phyloP scores from a whole-genome alignment of 2,329 filamentous ascomycete species.

The Ampelomyces quisqualis region DNA sequence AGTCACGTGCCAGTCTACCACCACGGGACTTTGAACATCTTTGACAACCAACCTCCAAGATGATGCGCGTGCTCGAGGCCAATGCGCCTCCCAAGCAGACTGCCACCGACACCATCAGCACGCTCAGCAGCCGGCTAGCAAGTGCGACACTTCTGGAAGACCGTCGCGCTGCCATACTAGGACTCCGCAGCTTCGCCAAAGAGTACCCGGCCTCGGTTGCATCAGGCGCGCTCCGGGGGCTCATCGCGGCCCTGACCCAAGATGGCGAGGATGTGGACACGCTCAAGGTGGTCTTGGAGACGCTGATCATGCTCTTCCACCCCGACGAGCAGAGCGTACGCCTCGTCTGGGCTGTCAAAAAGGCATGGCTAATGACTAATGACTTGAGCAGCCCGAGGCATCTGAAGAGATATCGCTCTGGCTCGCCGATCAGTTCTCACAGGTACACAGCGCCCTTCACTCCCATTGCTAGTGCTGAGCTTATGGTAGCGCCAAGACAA shows the following conservation, averaged over 20 bases:
- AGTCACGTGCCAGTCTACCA: neutral
- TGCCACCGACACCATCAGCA: conserved; percentile 89
- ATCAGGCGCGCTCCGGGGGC: conserved; percentile 82
- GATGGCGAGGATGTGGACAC: conserved; percentile 96
- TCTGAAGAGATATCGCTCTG: conserved; percentile 95
- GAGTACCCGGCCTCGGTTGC: conserved; percentile 94
- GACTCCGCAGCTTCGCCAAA: conserved; percentile 92
- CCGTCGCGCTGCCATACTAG: conserved; percentile 86
- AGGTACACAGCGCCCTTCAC: conserved; percentile 54
- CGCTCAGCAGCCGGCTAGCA: conserved; percentile 80
- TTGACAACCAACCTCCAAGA: conserved; percentile 23
- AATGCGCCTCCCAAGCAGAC: conserved; percentile 93
- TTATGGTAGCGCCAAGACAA: conserved; percentile 81
- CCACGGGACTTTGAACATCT: conserved; percentile 23
- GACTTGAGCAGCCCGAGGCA: conserved; percentile 76
- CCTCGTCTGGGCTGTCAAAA: neutral
- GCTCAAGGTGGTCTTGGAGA: conserved; percentile 92
- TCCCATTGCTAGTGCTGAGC: conserved; percentile 50
- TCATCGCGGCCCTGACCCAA: conserved; percentile 81
- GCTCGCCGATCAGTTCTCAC: conserved; percentile 97
- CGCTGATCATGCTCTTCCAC: conserved; percentile 87
- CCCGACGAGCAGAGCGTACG: conserved; percentile 60
- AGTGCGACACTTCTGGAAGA: conserved; percentile 93
- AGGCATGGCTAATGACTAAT: conserved; percentile 2
- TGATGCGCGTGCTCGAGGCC: conserved; percentile 61